These are phyloP conservation scores for Mortierella hygrophila DNA, from an alignment of 192 early-diverging fungal species.

Conservation along the genomic window DNA sequence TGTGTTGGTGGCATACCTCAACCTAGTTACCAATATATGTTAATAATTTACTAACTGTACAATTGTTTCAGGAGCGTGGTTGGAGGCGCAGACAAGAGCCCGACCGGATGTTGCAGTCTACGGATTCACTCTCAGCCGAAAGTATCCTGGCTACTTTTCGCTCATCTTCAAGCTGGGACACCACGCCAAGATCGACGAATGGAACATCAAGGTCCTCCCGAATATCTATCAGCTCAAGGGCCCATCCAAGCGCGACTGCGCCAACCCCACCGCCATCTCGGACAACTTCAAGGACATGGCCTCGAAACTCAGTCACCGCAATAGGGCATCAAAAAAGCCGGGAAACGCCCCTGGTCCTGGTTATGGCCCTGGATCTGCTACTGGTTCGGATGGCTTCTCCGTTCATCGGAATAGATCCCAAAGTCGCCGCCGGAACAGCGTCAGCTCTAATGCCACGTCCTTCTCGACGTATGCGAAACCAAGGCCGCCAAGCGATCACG, in stretches of 20 bases:
- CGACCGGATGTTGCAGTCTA: slow-evolving; percentile 83
- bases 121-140: slow-evolving; percentile 77
- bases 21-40: neutral
- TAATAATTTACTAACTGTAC: slow-evolving; percentile 8
- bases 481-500: neutral
- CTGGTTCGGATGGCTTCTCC: neutral
- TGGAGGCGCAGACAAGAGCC: slow-evolving; percentile 60
- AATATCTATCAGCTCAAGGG: slow-evolving; percentile 81
- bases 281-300: slow-evolving; percentile 74
- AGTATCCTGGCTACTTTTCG: slow-evolving; percentile 79
- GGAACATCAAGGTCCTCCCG: slow-evolving; percentile 83
- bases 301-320: slow-evolving; percentile 29
- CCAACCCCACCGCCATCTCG: slow-evolving; percentile 79
- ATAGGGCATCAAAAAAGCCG: slow-evolving; percentile 1
- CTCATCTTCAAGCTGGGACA: slow-evolving; percentile 86
- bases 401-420: neutral
- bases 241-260: slow-evolving; percentile 72
- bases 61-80: slow-evolving; percentile 54
- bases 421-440: neutral
- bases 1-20: slow-evolving; percentile 5
- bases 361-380: neutral
- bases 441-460: neutral
- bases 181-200: slow-evolving; percentile 69
- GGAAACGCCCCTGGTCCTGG: neutral
- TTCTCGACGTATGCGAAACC: neutral